These are phyloP conservation scores for Hypoxylon lienhwacheense DNA, from an alignment of 495 filamentous ascomycete species.

Conservation along the genomic window DNA sequence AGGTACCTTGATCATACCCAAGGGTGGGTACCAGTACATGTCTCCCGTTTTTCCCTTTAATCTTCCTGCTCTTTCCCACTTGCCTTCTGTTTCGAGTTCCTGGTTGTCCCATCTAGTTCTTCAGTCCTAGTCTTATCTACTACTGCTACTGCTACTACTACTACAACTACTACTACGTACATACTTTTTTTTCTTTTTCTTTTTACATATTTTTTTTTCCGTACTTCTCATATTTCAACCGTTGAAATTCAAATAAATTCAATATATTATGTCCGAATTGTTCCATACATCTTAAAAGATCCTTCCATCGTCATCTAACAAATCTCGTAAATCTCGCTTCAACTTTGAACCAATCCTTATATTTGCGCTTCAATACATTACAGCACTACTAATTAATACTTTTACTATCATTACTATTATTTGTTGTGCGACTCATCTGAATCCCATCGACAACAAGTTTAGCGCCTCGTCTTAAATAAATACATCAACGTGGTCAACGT, in stretches of 20 bases:
- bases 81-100: constrained; percentile 31
- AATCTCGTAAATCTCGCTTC: neutral
- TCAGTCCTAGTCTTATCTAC: neutral
- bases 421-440: constrained; percentile 7
- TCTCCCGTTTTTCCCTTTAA: constrained; percentile 37
- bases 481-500: constrained; percentile 9
- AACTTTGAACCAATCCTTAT: constrained; percentile 1
- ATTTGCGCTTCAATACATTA: neutral
- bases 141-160: too few relatives aligned
- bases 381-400: constrained; percentile 1
- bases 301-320: constrained; percentile 3
- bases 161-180: too few relatives aligned
- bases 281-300: neutral
- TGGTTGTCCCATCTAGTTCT: constrained; percentile 15
- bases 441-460: constrained; percentile 3
- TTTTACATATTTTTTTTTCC: too few relatives aligned
- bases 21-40: constrained; percentile 35
- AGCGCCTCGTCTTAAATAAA: constrained; percentile 7
- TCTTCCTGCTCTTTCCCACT: constrained; percentile 28
- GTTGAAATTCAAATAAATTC: constrained; percentile 18
- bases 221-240: constrained; percentile 10
- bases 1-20: constrained; percentile 34
- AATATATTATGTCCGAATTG: neutral
- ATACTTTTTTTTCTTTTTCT: too few relatives aligned
- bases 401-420: constrained; percentile 19